Conservation (phyloP, 345 rosid genomes). For the Euphorbia peplus region DNA sequence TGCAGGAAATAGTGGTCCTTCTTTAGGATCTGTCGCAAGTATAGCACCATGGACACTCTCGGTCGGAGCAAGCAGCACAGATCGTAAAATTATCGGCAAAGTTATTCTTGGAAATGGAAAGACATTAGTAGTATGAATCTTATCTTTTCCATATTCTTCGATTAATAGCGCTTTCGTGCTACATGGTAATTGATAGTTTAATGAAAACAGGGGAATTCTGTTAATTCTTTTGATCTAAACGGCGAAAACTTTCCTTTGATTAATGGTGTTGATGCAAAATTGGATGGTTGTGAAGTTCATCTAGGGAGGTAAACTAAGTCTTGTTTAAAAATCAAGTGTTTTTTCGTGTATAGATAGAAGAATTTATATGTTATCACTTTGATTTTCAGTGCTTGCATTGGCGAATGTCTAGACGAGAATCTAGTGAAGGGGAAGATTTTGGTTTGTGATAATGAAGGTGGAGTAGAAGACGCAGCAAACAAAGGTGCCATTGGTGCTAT, state of each 20-base stretch:
- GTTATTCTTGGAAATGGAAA: conserved; percentile 25
- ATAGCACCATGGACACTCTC: conserved; percentile 32
- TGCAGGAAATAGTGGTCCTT: conserved; percentile 25
- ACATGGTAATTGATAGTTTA: not conserved
- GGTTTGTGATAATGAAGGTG: not conserved
- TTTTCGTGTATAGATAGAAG: not conserved
- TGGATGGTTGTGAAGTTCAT: no score
- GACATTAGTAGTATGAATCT: conserved; percentile 19
- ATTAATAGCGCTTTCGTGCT: not conserved
- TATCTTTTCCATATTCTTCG: not conserved
- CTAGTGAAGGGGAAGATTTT: conserved; percentile 1
- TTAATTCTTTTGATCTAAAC: not conserved
- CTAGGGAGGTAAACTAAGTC: not conserved
- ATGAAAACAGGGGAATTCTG: not conserved
- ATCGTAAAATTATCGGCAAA: conserved; percentile 24
- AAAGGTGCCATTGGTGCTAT: conserved; percentile 29
- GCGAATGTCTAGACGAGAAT: not conserved
- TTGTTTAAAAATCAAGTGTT: not conserved
- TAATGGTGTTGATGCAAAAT: not conserved
- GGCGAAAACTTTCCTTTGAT: conserved; percentile 32
- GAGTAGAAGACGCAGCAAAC: not conserved
- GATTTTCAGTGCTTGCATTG: not conserved
- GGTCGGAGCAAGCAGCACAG: conserved; percentile 31
- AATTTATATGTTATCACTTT: no score
- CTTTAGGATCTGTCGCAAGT: not conserved